These are phyloP conservation scores for Solanum bulbocastanum DNA, from an alignment of 257 asterid genomes.

Conservation along the genomic window DNA sequence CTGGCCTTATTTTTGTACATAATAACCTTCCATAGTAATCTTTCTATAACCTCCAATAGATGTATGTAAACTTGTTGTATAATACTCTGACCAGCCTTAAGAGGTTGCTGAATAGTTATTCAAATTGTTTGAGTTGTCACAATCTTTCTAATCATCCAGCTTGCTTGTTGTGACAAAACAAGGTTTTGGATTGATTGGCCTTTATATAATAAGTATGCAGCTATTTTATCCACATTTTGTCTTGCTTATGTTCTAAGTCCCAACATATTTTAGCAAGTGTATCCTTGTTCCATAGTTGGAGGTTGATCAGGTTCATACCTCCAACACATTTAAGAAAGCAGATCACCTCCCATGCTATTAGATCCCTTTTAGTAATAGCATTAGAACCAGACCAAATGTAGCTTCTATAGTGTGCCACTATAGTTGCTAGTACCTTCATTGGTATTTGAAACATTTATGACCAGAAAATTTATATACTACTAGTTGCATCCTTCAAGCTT, in stretches of 20 bases:
- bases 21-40: not conserved
- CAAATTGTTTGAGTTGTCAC: too few species aligned
- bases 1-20: not conserved
- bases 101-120: too few species aligned
- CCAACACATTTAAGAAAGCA: not conserved
- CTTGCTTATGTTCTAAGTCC: not conserved
- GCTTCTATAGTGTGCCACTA: not conserved
- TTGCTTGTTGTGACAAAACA: too few species aligned
- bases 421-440: not conserved
- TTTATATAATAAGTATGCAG: not conserved
- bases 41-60: not conserved
- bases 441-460: not conserved
- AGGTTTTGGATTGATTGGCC: too few species aligned
- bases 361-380: too few species aligned
- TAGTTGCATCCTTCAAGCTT: not conserved
- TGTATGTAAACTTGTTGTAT: too few species aligned
- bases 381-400: not conserved
- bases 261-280: not conserved
- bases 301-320: not conserved
- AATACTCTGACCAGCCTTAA: too few species aligned
- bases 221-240: not conserved
- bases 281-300: not conserved
- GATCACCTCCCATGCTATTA: too few species aligned
- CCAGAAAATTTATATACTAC: not conserved
- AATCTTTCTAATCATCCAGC: too few species aligned